These are phyloP conservation scores for Glycine tomentella DNA, from an alignment of 306 rosid genomes.

Conservation along the genomic window DNA sequence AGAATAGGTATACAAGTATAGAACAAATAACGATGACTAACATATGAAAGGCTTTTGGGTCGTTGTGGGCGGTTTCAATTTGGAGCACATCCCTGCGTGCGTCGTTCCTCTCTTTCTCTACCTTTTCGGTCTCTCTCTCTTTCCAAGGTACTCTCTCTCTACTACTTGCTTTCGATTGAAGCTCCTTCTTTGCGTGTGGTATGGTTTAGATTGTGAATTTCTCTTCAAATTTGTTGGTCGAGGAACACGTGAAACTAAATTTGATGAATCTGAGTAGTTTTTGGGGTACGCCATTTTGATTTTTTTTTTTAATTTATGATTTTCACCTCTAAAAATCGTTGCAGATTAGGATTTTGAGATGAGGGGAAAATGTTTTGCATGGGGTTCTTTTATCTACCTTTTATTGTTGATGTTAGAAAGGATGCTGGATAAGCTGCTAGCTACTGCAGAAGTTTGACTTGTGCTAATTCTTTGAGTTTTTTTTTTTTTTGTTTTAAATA, in stretches of 20 bases:
- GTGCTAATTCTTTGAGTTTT: not conserved
- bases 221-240: not conserved
- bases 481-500: not conserved
- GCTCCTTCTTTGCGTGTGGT: not conserved
- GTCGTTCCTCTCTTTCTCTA: not conserved
- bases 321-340: not conserved
- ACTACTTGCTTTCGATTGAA: not conserved
- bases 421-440: not conserved
- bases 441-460: not conserved
- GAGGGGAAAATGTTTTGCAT: not conserved
- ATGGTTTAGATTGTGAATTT: constrained; percentile 1
- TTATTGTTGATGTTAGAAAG: not conserved
- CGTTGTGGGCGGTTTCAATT: not conserved
- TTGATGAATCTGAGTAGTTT: constrained; percentile 29
- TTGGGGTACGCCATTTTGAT: not conserved
- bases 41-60: not conserved
- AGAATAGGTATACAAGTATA: not conserved
- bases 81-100: not conserved
- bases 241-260: not conserved
- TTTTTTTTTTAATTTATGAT: not conserved
- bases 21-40: not conserved
- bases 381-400: not conserved
- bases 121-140: not conserved
- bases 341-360: not conserved
- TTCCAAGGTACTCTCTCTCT: constrained; percentile 1